Evolutionary conservation across 1,139 yeast genomes (phyloP).

Genomic region (Dujonia santamariae): DNA sequence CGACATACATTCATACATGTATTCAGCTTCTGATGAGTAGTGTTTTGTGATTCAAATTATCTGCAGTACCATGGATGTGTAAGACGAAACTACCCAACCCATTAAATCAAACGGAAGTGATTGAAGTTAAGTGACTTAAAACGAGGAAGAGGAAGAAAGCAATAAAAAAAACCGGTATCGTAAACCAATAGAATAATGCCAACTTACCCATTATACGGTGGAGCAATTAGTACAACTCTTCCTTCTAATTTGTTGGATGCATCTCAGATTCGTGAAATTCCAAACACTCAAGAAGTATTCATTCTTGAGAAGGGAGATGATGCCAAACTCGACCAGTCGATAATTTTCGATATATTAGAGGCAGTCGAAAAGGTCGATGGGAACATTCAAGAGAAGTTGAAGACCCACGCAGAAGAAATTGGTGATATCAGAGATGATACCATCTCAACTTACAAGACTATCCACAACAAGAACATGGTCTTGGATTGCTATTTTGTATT

Average conservation of each 20-base stretch:
- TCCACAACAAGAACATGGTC: conserved; percentile 1
- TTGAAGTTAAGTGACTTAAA: not conserved
- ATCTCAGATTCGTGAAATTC: conserved; percentile 70
- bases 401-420: conserved; percentile 40
- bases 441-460: not conserved
- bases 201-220: conserved; percentile 54
- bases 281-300: conserved; percentile 87
- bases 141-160: not conserved
- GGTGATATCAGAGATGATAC: conserved; percentile 1
- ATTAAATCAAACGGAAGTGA: no score
- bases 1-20: no score
- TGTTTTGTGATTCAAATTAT: no score
- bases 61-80: no score
- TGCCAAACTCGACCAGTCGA: conserved; percentile 49
- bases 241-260: conserved; percentile 67
- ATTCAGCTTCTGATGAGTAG: no score
- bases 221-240: conserved; percentile 59
- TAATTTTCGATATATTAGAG: conserved; percentile 74
- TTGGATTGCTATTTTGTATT: conserved; percentile 2
- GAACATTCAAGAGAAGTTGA: conserved; percentile 33
- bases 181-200: no score
- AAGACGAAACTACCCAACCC: no score
- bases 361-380: conserved; percentile 39
- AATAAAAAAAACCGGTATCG: not conserved
- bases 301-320: conserved; percentile 36